Percentiles rank a stretch among this genome's conserved stretches.
These are phyloP conservation scores for Yarrowia deformans DNA, from an alignment of 805 yeast genomes.

Conservation along the genomic window DNA sequence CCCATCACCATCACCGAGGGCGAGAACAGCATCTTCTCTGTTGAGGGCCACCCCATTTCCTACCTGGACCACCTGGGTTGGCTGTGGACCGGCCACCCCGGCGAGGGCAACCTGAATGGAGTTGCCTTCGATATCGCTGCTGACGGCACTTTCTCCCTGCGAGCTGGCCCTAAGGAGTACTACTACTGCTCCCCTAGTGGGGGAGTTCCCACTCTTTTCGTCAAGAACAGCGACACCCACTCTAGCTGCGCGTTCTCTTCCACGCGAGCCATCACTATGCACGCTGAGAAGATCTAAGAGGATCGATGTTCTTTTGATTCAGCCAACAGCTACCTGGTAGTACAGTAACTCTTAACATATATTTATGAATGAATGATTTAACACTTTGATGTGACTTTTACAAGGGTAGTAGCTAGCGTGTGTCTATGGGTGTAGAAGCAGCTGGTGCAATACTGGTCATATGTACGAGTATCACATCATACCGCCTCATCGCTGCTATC, in stretches of 20 bases:
- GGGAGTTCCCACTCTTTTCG: too few species aligned
- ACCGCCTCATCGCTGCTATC: too few species aligned
- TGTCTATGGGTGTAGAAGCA: too few species aligned
- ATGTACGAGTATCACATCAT: too few species aligned
- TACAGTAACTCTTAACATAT: background rate
- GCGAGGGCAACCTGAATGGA: background rate
- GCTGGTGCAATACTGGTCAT: too few species aligned
- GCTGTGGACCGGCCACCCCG: background rate
- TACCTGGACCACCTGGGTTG: background rate
- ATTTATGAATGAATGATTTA: slow-evolving; percentile 4
- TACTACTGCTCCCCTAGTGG: background rate
- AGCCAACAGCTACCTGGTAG: too few species aligned
- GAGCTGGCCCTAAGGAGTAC: background rate
- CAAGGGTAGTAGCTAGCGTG: too few species aligned
- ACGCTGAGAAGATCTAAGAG: background rate
- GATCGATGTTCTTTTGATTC: too few species aligned
- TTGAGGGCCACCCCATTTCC: background rate
- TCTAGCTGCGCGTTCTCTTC: too few species aligned
- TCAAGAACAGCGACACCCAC: too few species aligned
- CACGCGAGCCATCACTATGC: background rate
- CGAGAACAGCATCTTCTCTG: background rate
- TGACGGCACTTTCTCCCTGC: background rate
- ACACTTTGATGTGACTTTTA: background rate
- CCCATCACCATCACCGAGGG: background rate
- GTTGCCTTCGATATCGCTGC: background rate